Conservation (phyloP, 495 filamentous ascomycete genomes). For the Aspergillus wentii region DNA sequence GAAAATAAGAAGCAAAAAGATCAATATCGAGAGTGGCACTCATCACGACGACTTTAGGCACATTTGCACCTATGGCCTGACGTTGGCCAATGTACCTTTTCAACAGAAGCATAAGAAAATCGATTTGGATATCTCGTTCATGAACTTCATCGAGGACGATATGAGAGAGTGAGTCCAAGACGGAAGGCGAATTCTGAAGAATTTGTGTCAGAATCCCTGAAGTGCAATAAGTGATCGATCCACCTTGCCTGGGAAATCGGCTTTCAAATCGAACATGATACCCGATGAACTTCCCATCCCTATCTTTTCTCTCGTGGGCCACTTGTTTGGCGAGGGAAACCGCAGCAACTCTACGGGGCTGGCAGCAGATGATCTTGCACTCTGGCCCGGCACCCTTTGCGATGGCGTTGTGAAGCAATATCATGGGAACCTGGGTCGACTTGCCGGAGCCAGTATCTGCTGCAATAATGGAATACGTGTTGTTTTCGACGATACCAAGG, state of each 20-base stretch:
- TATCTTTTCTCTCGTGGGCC: slow-evolving; percentile 48
- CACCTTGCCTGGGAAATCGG: slow-evolving; percentile 11
- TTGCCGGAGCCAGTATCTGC: slow-evolving; percentile 58
- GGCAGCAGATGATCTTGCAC: slow-evolving; percentile 45
- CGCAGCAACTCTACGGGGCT: slow-evolving; percentile 54
- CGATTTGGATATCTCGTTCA: slow-evolving; percentile 51
- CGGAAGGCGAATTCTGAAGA: slow-evolving; percentile 32
- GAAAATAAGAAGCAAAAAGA: slow-evolving; percentile 53
- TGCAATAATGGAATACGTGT: slow-evolving; percentile 48
- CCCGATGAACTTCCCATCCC: slow-evolving; percentile 44
- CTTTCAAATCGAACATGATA: slow-evolving; percentile 50
- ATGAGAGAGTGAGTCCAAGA: slow-evolving; percentile 43
- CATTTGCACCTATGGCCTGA: slow-evolving; percentile 21
- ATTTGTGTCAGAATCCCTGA: slow-evolving; percentile 50
- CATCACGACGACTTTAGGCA: slow-evolving; percentile 54
- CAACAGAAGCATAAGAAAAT: slow-evolving; percentile 51
- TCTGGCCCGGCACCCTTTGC: slow-evolving; percentile 5
- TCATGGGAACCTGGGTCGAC: slow-evolving; percentile 59
- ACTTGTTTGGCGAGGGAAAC: slow-evolving; percentile 50
- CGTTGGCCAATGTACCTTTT: slow-evolving; percentile 41
- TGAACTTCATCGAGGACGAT: slow-evolving; percentile 60
- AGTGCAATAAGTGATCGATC: slow-evolving; percentile 54
- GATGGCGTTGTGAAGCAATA: slow-evolving; percentile 51
- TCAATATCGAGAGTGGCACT: slow-evolving; percentile 55
- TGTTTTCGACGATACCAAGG: slow-evolving; percentile 41